Conservation (phyloP, 2,329 filamentous ascomycete genomes). For the Aspergillus sp. region DNA sequence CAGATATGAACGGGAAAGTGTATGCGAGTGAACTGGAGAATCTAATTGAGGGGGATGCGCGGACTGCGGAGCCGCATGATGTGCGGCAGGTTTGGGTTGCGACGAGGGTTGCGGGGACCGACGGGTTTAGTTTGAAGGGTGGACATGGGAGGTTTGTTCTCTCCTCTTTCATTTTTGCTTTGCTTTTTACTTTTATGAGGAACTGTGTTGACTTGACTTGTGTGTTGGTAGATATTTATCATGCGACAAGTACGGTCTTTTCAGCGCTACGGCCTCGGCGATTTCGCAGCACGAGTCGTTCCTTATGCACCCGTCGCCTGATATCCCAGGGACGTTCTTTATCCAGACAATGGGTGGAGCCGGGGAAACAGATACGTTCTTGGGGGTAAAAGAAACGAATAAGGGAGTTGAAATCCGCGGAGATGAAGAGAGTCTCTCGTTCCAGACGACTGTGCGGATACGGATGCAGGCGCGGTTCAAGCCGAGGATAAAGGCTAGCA, state of each 20-base stretch:
- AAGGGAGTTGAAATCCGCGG: constrained; percentile 68
- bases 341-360: constrained; percentile 59
- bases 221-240: constrained; percentile 67
- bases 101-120: constrained; percentile 77
- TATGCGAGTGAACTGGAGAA: constrained; percentile 84
- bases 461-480: constrained; percentile 97
- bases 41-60: constrained; percentile 75
- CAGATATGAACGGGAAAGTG: constrained; percentile 82
- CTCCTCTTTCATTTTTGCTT: background rate
- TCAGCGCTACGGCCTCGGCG: constrained; percentile 76
- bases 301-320: constrained; percentile 59
- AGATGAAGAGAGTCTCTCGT: constrained; percentile 67
- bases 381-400: constrained; percentile 59
- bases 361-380: constrained; percentile 63
- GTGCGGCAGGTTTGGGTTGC: constrained; percentile 95
- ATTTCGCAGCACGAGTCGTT: constrained; percentile 84
- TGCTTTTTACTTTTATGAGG: no score
- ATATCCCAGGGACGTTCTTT: constrained; percentile 70
- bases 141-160: constrained; percentile 73
- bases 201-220: background rate
- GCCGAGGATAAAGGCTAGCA: constrained; percentile 72
- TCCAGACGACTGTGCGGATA: constrained; percentile 72
- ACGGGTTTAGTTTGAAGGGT: constrained; percentile 81
- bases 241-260: constrained; percentile 78
- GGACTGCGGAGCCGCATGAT: constrained; percentile 91